Conservation (phyloP, 305 asterid species). For the Solanum chacoense region DNA sequence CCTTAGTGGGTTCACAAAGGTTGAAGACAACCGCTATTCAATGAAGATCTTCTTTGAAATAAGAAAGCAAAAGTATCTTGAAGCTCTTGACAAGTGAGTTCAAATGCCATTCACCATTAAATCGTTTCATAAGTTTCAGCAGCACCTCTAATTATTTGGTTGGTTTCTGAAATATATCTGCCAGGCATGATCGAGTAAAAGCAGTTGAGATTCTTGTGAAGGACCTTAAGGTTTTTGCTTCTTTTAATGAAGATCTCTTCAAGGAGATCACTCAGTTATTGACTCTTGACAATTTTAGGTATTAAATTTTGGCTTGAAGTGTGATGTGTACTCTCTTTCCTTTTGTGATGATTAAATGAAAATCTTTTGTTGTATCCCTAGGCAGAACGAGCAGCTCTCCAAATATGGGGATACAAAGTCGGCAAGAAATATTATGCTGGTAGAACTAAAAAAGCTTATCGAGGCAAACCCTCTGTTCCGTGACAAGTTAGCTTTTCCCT, state of each 20-base stretch:
- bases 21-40: constrained; percentile 92
- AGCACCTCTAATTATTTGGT: background rate
- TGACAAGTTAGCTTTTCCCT: constrained; percentile 72
- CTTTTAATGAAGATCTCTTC: constrained; percentile 87
- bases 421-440: constrained; percentile 77
- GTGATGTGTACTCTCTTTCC: background rate
- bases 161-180: constrained; percentile 3
- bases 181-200: constrained; percentile 82
- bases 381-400: constrained; percentile 95
- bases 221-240: constrained; percentile 85
- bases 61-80: constrained; percentile 94
- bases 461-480: constrained; percentile 96
- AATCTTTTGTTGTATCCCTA: constrained; percentile 24
- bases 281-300: constrained; percentile 97
- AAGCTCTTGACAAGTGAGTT: constrained; percentile 89
- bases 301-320: constrained; percentile 6
- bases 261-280: constrained; percentile 89
- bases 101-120: background rate
- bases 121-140: background rate
- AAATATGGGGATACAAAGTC: constrained; percentile 88
- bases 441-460: constrained; percentile 84
- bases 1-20: constrained; percentile 87
- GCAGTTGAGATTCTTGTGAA: constrained; percentile 93
- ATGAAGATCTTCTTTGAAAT: constrained; percentile 97
- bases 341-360: background rate